Evolutionary conservation across 768 basidiomycete genomes (phyloP).

Genomic region (Amanita pseudoporphyria): DNA sequence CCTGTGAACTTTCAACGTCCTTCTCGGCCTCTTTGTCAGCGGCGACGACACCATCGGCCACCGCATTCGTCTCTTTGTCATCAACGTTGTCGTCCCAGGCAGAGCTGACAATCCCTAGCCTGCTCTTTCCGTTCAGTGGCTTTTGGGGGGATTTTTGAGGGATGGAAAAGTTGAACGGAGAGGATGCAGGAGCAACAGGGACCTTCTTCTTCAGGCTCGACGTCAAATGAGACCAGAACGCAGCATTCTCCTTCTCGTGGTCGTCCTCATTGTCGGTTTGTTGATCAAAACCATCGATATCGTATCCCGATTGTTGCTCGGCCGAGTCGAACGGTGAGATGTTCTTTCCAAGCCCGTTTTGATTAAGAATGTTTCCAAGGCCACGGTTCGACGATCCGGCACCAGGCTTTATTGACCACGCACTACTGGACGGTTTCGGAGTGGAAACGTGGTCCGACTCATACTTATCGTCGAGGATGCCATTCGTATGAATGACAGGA

Average conservation of each 20-base stretch:
- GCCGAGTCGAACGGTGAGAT: neutral
- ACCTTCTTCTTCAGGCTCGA: constrained; percentile 3
- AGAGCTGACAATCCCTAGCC: constrained; percentile 6
- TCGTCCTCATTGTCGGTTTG: constrained; percentile 2
- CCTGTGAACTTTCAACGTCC: neutral
- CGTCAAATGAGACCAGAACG: neutral
- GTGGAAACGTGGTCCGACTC: neutral
- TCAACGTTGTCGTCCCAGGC: constrained; percentile 3
- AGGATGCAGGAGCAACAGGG: neutral
- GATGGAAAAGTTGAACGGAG: constrained; percentile 3
- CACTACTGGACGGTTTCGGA: neutral
- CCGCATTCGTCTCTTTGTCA: neutral
- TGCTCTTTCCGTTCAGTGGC: neutral
- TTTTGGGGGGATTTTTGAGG: neutral
- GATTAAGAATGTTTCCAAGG: neutral
- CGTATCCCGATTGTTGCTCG: neutral
- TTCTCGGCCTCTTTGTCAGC: neutral
- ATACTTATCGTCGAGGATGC: neutral
- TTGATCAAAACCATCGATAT: neutral
- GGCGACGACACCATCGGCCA: neutral
- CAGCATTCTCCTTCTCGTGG: constrained; percentile 1
- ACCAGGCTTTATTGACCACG: neutral
- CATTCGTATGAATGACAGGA: neutral
- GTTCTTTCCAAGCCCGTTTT: neutral
- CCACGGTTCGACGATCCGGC: neutral